Conservation (phyloP, 192 early-diverging fungal genomes). For the Chytriomyces sp. region DNA sequence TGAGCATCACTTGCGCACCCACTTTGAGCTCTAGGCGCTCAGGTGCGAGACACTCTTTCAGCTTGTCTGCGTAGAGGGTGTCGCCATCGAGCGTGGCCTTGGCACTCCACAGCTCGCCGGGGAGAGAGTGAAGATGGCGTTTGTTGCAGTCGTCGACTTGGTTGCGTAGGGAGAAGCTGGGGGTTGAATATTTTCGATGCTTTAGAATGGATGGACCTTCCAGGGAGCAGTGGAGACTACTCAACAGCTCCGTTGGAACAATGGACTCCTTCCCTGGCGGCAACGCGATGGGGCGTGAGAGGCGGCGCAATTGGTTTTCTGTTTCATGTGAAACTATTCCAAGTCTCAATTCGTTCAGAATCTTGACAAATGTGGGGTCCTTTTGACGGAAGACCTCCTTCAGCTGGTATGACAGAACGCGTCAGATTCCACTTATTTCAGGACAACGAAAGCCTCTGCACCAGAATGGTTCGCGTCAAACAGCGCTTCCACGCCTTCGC, state of each 20-base stretch:
- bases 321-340: conserved; percentile 65
- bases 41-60: conserved; percentile 62
- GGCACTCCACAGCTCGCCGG: conserved; percentile 41
- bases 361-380: conserved; percentile 74
- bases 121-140: conserved; percentile 51
- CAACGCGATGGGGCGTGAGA: conserved; percentile 37
- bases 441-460: conserved; percentile 4
- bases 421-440: neutral
- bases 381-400: conserved; percentile 84
- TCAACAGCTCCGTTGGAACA: conserved; percentile 55
- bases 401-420: conserved; percentile 46
- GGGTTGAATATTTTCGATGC: no score
- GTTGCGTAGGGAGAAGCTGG: conserved; percentile 72
- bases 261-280: conserved; percentile 50
- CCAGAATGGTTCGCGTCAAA: conserved; percentile 31
- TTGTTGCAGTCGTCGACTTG: conserved; percentile 79
- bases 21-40: conserved; percentile 66
- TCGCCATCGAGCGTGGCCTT: conserved; percentile 15
- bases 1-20: conserved; percentile 85
- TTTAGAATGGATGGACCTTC: neutral
- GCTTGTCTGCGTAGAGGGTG: conserved; percentile 26
- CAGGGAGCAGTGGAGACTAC: no score
- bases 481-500: conserved; percentile 34
- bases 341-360: conserved; percentile 85
- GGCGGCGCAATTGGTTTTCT: conserved; percentile 51